Conservation (phyloP, 495 filamentous ascomycete species). For the Aspergillus affinis region DNA sequence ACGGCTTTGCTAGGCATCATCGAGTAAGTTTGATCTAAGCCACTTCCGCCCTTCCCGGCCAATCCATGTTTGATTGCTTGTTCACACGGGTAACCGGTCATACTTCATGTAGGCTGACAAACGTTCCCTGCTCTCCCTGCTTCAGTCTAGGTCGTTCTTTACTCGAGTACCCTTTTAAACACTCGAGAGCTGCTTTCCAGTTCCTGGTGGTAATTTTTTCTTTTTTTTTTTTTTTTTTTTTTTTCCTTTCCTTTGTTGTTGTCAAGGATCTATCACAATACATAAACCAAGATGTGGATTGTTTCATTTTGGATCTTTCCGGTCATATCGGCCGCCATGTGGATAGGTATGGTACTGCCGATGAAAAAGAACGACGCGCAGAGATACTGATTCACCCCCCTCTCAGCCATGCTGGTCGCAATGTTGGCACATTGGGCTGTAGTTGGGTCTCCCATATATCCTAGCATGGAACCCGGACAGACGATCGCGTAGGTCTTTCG, state of each 20-base stretch:
- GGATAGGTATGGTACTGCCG: conserved; percentile 59
- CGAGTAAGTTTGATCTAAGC: conserved; percentile 12
- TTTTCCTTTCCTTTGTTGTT: neutral
- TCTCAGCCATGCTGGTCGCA: conserved; percentile 61
- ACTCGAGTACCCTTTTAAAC: too few relatives aligned
- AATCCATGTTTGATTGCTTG: neutral
- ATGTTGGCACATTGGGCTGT: conserved; percentile 71
- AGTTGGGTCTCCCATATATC: conserved; percentile 59
- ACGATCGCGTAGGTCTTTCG: conserved; percentile 64
- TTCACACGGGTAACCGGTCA: neutral
- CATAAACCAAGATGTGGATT: conserved; percentile 43
- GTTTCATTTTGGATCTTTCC: conserved; percentile 74
- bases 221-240: neutral
- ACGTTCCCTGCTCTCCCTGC: neutral
- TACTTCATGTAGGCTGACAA: neutral
- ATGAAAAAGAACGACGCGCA: conserved; percentile 12
- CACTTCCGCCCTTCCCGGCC: conserved; percentile 19
- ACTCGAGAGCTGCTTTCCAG: too few relatives aligned
- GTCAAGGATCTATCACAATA: neutral
- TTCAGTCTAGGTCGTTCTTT: neutral
- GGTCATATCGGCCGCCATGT: conserved; percentile 73
- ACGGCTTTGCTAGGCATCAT: conserved; percentile 5
- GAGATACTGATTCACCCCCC: conserved; percentile 1
- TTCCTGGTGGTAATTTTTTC: neutral
- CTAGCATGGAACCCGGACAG: conserved; percentile 63